phyloP scores from a whole-genome alignment of 805 yeast genomes.

The Zygotorulaspora danielsina region DNA sequence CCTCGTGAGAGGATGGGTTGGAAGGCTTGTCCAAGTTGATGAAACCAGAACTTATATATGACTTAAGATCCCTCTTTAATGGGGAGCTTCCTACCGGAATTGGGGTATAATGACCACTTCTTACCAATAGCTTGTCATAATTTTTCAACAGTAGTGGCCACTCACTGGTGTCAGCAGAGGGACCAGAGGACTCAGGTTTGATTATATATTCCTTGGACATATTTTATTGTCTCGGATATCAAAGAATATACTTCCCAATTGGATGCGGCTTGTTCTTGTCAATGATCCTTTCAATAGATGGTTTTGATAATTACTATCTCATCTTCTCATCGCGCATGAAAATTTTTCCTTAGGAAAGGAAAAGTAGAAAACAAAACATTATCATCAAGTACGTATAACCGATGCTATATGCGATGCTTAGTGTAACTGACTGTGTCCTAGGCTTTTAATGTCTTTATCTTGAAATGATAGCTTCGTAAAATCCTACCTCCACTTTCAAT shows the following conservation, averaged over 20 bases:
- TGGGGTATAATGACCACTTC: constrained; percentile 97
- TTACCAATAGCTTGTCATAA: constrained; percentile 88
- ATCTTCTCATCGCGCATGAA: constrained; percentile 19
- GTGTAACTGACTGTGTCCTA: too few species aligned
- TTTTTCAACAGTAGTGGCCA: constrained; percentile 95
- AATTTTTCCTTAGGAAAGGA: constrained; percentile 13
- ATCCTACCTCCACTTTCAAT: too few species aligned
- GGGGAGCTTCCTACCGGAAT: constrained; percentile 96
- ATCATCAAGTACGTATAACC: constrained; percentile 3
- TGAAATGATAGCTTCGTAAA: too few species aligned
- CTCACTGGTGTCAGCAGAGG: constrained; percentile 80
- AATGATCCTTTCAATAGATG: too few species aligned
- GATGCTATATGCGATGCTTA: too few species aligned
- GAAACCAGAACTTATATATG: constrained; percentile 90
- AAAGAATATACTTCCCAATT: background rate
- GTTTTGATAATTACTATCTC: constrained; percentile 5
- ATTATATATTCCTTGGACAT: constrained; percentile 72
- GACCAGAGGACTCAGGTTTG: constrained; percentile 79
- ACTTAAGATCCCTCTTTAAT: constrained; percentile 84
- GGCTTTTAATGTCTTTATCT: too few species aligned
- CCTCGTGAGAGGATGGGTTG: constrained; percentile 98
- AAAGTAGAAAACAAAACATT: constrained; percentile 1
- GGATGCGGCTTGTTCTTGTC: background rate
- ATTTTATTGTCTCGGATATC: background rate
- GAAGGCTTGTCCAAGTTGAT: constrained; percentile 97